Evolutionary conservation across 805 yeast species (phyloP).

Genomic region (Schwanniomyces occidentalis): DNA sequence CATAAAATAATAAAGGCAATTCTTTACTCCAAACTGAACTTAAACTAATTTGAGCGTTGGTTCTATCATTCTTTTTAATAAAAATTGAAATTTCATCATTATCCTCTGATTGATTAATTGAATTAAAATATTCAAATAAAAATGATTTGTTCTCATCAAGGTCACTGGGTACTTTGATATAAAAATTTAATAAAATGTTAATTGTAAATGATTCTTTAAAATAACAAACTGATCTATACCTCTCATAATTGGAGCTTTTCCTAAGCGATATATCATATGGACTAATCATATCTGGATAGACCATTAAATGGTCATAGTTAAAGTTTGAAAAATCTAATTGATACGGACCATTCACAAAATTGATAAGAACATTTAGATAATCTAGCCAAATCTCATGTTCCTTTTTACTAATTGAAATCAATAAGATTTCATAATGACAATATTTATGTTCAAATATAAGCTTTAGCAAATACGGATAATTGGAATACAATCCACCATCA

Average conservation of each 20-base stretch:
- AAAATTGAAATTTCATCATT: conserved; percentile 3
- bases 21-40: conserved; percentile 11
- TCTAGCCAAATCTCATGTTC: conserved; percentile 48
- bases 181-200: conserved; percentile 8
- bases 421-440: conserved; percentile 45
- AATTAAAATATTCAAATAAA: conserved; percentile 3
- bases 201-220: conserved; percentile 1
- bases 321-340: conserved; percentile 15
- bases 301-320: conserved; percentile 6
- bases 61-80: conserved; percentile 10
- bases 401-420: conserved; percentile 25
- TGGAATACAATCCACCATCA: conserved; percentile 31
- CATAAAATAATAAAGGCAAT: conserved; percentile 9
- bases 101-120: not conserved
- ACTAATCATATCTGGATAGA: conserved; percentile 15
- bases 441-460: conserved; percentile 46
- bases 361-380: conserved; percentile 18
- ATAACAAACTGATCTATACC: not conserved
- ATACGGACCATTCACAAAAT: conserved; percentile 28
- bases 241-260: too few relatives aligned
- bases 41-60: conserved; percentile 8
- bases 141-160: not conserved
- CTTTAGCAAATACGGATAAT: conserved; percentile 37
- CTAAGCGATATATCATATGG: conserved; percentile 15
- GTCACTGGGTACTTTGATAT: conserved; percentile 2